Evolutionary conservation across 805 yeast species (phyloP), one percentile per base, ranked within the genome.

Genomic region (Saccharomycopsis javanensis): DNA sequence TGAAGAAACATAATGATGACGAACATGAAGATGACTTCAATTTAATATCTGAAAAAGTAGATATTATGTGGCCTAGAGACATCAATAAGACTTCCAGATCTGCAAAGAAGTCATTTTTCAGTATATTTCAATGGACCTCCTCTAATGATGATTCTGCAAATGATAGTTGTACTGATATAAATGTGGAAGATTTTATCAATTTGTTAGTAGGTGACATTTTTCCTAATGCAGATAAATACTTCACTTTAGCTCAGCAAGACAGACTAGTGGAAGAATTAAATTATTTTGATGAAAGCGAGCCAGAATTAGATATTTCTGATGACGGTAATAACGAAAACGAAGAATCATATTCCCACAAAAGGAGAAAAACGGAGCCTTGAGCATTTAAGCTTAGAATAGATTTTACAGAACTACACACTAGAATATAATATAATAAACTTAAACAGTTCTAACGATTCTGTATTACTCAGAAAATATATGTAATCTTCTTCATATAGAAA

Each of bases 41-140:
- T 5, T 13, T 34, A 16, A 27, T 52, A 6, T 18, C 54, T 6
- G 70, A 66, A 5, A 71, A 67, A n/a, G 71, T 75, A 1, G 73
- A 69, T 0, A 69, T 90, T 16, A 64, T 74, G 55, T 89, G 96
- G 96, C 96, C 96, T 3, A 16, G 28, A 4, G 30, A 20, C 6
- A 16, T 57, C 5, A 16, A 13, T 6, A 20, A 83, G 62, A 74
- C 72, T n/a, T 57, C 65, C 0, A 79, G 82, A 31, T 71, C 81
- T 50, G 63, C 74, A 77, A 64, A 72, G 74, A 57, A 84, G 65
- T 82, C 92, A 13, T 85, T 92, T 65, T 91, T 92, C 69, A 85
- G 89, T 5, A 91, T 91, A 84, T 91, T 90, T 67, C 73, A 75
- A 52, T 90, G 95, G 91, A 85, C 94, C 0, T 96, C 96, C 0